A percentile compares a stretch with the other conserved stretches of the same genome.
These are phyloP conservation scores for Chlamydomonas urium DNA, from an alignment of 139 green algal genomes.

Conservation along the genomic window DNA sequence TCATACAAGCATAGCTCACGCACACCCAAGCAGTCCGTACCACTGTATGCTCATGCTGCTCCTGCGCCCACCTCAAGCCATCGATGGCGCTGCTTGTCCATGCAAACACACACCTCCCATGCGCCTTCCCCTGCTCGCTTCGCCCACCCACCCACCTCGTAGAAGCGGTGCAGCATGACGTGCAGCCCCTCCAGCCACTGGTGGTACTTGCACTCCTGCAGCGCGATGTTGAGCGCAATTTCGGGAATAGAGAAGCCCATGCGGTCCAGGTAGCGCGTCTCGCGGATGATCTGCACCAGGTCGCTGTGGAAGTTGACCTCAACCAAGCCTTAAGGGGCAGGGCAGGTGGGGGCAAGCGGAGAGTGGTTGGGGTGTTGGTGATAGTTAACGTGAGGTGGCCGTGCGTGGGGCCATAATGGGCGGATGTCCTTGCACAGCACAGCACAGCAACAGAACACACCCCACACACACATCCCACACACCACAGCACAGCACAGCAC, in stretches of 20 bases:
- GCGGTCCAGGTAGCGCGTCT: constrained; percentile 83
- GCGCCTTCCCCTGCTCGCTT: background rate
- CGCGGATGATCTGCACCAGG: constrained; percentile 68
- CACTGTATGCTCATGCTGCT: too few species aligned
- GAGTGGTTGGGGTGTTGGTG: too few species aligned
- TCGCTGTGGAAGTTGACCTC: constrained; percentile 75
- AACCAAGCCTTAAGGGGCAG: too few species aligned
- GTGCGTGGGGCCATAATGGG: too few species aligned
- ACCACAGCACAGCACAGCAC: too few species aligned
- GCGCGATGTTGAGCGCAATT: constrained; percentile 72
- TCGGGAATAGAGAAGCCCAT: constrained; percentile 84
- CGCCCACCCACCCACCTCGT: constrained; percentile 31
- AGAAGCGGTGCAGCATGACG: constrained; percentile 73
- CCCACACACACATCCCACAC: too few species aligned
- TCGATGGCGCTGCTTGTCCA: background rate
- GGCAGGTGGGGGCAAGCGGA: too few species aligned
- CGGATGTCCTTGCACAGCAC: too few species aligned
- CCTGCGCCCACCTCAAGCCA: background rate
- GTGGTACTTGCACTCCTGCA: constrained; percentile 71
- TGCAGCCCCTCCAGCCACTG: constrained; percentile 65
- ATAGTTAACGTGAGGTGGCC: too few species aligned
- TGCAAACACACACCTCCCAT: background rate
- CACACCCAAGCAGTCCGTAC: too few species aligned
- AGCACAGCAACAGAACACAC: too few species aligned
- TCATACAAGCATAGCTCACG: too few species aligned